Evolutionary conservation across 2,329 filamentous ascomycete species (phyloP).

Genomic region (Apiospora kogelbergensis): DNA sequence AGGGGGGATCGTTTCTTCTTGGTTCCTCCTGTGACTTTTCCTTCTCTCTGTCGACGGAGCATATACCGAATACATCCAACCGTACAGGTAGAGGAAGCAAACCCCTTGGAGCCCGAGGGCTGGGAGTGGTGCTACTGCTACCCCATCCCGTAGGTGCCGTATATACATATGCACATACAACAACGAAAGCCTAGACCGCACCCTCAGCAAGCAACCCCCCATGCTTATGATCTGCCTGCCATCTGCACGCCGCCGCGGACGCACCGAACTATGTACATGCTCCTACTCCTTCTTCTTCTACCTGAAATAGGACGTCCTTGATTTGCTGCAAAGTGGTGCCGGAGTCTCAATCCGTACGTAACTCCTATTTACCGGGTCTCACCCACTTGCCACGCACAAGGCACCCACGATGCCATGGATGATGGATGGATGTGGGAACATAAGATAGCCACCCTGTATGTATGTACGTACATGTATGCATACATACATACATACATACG

Average conservation of each 20-base stretch:
- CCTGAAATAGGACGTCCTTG: slow-evolving; percentile 8
- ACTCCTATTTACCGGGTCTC: neutral
- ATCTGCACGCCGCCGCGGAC: neutral
- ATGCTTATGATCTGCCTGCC: slow-evolving; percentile 2
- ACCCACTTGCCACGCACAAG: neutral
- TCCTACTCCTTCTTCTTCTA: neutral
- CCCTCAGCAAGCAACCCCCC: neutral
- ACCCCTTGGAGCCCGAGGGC: neutral
- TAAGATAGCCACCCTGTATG: neutral
- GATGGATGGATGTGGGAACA: neutral
- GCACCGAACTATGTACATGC: neutral
- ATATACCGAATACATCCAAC: neutral
- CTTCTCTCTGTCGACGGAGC: neutral
- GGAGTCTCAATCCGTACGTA: neutral
- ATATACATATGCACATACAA: neutral
- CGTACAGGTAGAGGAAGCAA: neutral
- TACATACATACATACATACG: neutral
- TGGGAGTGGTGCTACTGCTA: neutral
- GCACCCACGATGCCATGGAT: neutral
- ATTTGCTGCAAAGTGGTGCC: neutral
- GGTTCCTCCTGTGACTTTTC: neutral
- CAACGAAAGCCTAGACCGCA: neutral
- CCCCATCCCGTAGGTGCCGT: neutral
- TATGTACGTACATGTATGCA: neutral
- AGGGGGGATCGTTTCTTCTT: neutral